Evolutionary conservation across 345 rosid genomes (phyloP).

Genomic region (Brassica incana): DNA sequence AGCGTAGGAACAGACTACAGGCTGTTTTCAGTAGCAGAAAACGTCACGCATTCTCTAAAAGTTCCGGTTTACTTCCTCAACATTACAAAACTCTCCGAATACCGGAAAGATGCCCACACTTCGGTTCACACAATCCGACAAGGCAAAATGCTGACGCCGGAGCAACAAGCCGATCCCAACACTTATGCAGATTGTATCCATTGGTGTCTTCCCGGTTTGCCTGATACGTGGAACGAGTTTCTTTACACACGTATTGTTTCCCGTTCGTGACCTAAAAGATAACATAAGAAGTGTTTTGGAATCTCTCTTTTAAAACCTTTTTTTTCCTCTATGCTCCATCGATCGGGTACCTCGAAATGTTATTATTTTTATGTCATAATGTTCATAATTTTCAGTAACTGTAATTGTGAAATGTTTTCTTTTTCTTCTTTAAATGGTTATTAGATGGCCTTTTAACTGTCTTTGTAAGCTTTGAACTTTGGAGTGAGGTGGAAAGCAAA

Average conservation of each 20-base stretch:
- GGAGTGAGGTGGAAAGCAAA: constrained; percentile 37
- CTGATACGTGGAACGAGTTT: constrained; percentile 94
- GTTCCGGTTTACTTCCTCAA: constrained; percentile 65
- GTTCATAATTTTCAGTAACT: constrained; percentile 33
- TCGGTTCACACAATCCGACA: constrained; percentile 77
- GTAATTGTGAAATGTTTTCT: constrained; percentile 26
- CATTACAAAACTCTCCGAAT: constrained; percentile 75
- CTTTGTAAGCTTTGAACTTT: constrained; percentile 15
- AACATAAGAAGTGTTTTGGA: background rate
- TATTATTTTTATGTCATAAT: constrained; percentile 31
- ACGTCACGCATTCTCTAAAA: constrained; percentile 54
- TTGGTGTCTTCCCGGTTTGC: constrained; percentile 97
- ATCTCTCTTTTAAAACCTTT: background rate
- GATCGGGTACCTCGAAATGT: background rate
- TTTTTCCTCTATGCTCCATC: background rate
- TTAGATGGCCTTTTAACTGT: constrained; percentile 31
- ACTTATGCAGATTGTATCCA: constrained; percentile 94
- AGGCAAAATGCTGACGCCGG: constrained; percentile 74
- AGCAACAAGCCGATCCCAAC: constrained; percentile 75
- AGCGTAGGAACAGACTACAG: constrained; percentile 78
- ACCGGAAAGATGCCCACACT: constrained; percentile 90
- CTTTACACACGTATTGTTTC: constrained; percentile 71
- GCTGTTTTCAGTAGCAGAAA: constrained; percentile 49
- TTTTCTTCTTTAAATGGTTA: constrained; percentile 15
- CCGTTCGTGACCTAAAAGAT: constrained; percentile 48